Evolutionary conservation across 345 rosid species (phyloP).

Genomic region (Lepidium africanum): DNA sequence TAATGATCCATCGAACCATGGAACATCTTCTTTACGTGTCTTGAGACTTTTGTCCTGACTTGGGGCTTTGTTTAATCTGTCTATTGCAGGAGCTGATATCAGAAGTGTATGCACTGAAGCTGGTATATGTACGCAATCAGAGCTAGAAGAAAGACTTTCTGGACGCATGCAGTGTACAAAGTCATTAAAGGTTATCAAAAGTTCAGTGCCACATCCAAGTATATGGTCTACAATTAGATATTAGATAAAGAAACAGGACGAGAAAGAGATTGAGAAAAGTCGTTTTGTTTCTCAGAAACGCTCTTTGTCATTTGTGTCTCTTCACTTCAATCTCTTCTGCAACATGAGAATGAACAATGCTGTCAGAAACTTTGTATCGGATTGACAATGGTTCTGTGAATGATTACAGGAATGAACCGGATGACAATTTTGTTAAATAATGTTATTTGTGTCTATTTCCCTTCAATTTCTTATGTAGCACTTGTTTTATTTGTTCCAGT

Average conservation of each 20-base stretch:
- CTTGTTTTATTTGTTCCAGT: background rate
- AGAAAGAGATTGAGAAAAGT: too few species aligned
- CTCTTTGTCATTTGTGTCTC: too few species aligned
- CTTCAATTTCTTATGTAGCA: background rate
- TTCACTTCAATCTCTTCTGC: too few species aligned
- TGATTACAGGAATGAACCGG: too few species aligned
- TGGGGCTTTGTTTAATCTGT: background rate
- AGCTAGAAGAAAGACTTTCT: constrained; percentile 85
- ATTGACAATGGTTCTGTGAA: too few species aligned
- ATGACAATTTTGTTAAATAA: too few species aligned
- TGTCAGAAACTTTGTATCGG: too few species aligned
- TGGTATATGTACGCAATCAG: constrained; percentile 92
- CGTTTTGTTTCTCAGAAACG: too few species aligned
- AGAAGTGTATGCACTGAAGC: constrained; percentile 98
- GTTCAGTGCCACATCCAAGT: constrained; percentile 91
- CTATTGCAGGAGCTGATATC: constrained; percentile 74
- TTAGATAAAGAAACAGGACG: too few species aligned
- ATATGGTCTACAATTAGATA: constrained; percentile 75
- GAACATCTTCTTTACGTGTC: background rate
- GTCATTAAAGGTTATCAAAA: constrained; percentile 95
- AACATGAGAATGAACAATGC: too few species aligned
- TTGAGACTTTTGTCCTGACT: background rate
- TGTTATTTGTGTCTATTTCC: too few species aligned
- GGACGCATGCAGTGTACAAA: constrained; percentile 97
- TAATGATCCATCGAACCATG: constrained; percentile 8